Percentiles rank a stretch among this genome's conserved stretches.
These are phyloP conservation scores for Sicyos baderoa DNA, from an alignment of 306 rosid species.

Conservation along the genomic window DNA sequence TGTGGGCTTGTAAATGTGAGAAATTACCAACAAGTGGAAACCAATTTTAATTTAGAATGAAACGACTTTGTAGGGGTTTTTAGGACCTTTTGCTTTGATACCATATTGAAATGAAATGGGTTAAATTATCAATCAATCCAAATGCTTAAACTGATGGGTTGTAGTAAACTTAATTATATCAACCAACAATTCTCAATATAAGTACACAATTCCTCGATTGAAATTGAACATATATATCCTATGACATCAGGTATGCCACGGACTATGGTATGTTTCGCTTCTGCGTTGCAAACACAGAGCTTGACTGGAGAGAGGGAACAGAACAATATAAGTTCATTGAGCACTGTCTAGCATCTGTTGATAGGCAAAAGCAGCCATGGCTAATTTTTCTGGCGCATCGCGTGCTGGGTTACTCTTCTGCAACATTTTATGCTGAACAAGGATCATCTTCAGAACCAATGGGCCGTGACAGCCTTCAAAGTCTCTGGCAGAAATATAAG, in stretches of 20 bases:
- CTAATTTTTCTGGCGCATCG: constrained; percentile 87
- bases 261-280: constrained; percentile 93
- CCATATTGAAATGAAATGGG: too few species aligned
- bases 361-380: constrained; percentile 96
- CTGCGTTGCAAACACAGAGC: constrained; percentile 90
- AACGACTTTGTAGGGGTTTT: too few species aligned
- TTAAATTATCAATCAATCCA: too few species aligned
- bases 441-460: constrained; percentile 95
- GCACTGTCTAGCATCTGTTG: constrained; percentile 74
- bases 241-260: constrained; percentile 49
- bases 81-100: too few species aligned
- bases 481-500: constrained; percentile 88
- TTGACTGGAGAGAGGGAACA: constrained; percentile 85
- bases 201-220: not conserved
- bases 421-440: constrained; percentile 56
- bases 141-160: too few species aligned
- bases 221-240: not conserved
- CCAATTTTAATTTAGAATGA: too few species aligned
- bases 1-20: too few species aligned
- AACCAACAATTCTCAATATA: not conserved
- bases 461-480: constrained; percentile 95
- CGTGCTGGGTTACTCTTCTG: constrained; percentile 86
- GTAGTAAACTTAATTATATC: too few species aligned
- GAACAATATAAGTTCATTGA: constrained; percentile 81
- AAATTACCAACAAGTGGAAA: too few species aligned